Conservation (phyloP, 441 rosid species). For the Erysimum pusillum region DNA sequence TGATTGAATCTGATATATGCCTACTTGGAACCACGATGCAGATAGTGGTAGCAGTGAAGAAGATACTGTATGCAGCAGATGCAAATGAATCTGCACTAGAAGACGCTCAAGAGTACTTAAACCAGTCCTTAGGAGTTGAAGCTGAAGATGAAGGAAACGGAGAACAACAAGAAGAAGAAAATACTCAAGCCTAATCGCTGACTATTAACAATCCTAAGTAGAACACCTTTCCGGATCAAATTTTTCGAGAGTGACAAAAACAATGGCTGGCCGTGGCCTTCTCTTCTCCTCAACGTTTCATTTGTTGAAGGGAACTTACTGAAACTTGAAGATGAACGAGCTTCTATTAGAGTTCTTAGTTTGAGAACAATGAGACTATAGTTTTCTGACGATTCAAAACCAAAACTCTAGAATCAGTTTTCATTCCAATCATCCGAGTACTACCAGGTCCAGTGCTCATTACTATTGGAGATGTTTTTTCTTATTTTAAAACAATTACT, state of each 20-base stretch:
- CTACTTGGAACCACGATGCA: constrained; percentile 44
- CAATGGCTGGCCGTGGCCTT: constrained; percentile 34
- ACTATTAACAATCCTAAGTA: constrained; percentile 38
- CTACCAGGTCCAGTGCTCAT: background rate
- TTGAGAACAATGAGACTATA: constrained; percentile 12
- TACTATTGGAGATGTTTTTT: constrained; percentile 25
- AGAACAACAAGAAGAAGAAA: constrained; percentile 17
- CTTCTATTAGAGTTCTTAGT: constrained; percentile 31
- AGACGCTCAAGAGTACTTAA: constrained; percentile 81
- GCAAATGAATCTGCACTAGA: constrained; percentile 81
- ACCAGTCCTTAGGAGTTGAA: constrained; percentile 48
- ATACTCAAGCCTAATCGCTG: constrained; percentile 32
- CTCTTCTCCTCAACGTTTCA: constrained; percentile 22
- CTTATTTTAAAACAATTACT: background rate
- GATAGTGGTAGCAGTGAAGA: constrained; percentile 85
- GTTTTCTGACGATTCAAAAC: background rate
- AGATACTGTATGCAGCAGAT: constrained; percentile 86
- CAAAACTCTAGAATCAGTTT: no score
- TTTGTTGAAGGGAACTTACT: constrained; percentile 19
- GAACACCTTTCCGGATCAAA: constrained; percentile 10
- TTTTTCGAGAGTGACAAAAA: background rate
- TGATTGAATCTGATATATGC: constrained; percentile 13
- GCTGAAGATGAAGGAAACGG: constrained; percentile 50
- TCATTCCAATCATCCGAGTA: no score
- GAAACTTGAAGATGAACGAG: constrained; percentile 44